Conservation (phyloP, 169 alveolate species). For the Plasmodium vinckei region DNA sequence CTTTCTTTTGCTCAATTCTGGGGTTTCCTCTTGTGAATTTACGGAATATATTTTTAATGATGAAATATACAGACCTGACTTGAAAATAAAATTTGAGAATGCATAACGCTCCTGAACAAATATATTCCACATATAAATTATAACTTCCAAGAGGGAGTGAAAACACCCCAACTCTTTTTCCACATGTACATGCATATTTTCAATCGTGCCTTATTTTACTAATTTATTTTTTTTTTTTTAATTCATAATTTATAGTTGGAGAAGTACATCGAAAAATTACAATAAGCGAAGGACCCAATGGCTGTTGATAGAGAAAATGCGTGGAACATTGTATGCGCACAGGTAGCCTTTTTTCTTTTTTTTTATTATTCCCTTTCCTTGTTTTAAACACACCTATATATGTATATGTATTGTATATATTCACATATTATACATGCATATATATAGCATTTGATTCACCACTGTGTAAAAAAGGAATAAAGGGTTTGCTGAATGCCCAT, state of each 20-base stretch:
- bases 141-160: not conserved
- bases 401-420: not conserved
- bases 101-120: slow-evolving; percentile 46
- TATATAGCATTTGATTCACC: slow-evolving; percentile 7
- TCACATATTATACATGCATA: no score
- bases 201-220: not conserved
- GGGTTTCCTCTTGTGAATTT: not conserved
- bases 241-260: slow-evolving; percentile 37
- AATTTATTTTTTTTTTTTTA: not conserved
- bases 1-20: not conserved
- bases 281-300: slow-evolving; percentile 7
- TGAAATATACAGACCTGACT: slow-evolving; percentile 76
- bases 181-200: not conserved
- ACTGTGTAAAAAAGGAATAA: slow-evolving; percentile 11
- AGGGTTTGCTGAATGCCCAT: no score
- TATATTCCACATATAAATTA: not conserved
- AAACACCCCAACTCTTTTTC: not conserved
- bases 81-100: slow-evolving; percentile 72
- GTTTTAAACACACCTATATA: slow-evolving; percentile 2
- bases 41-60: slow-evolving; percentile 46
- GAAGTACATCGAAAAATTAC: slow-evolving; percentile 52
- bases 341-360: slow-evolving; percentile 5
- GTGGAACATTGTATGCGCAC: not conserved
- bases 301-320: not conserved
- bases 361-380: not conserved